These are phyloP conservation scores for Xylaria flabelliformis DNA, from an alignment of 495 filamentous ascomycete genomes.

Conservation along the genomic window DNA sequence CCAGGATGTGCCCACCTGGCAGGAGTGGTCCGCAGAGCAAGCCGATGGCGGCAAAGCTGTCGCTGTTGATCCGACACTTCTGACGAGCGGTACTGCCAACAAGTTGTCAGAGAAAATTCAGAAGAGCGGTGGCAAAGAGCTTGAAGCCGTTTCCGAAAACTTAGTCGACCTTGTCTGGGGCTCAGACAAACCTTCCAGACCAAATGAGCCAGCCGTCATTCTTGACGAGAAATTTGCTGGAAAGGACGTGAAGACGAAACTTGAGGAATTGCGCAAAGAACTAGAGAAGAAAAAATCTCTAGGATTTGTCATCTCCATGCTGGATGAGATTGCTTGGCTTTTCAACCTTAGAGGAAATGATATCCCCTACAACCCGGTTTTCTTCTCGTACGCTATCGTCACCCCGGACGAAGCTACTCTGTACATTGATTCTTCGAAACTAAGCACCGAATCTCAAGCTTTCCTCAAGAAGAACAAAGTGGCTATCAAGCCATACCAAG, in stretches of 20 bases:
- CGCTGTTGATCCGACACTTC: conserved; percentile 88
- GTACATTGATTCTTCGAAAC: conserved; percentile 82
- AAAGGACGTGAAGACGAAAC: conserved; percentile 82
- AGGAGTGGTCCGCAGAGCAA: conserved; percentile 93
- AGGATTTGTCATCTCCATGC: conserved; percentile 90
- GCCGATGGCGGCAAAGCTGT: conserved; percentile 84
- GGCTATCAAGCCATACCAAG: conserved; percentile 79
- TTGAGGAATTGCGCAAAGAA: conserved; percentile 87
- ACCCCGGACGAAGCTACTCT: conserved; percentile 82
- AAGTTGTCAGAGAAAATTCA: conserved; percentile 87
- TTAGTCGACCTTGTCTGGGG: conserved; percentile 91
- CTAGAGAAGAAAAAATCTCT: conserved; percentile 88
- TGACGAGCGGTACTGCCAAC: conserved; percentile 83
- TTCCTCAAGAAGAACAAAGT: conserved; percentile 76
- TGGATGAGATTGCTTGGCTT: conserved; percentile 98
- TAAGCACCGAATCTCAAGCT: conserved; percentile 68
- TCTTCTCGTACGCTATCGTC: conserved; percentile 94
- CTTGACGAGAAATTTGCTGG: conserved; percentile 78
- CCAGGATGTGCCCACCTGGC: conserved; percentile 94
- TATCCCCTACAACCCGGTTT: conserved; percentile 98
- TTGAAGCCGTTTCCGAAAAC: conserved; percentile 78
- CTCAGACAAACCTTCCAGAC: conserved; percentile 70
- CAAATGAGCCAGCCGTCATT: conserved; percentile 76
- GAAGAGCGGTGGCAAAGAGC: conserved; percentile 79
- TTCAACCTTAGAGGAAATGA: conserved; percentile 96